Conservation (phyloP, 1,139 yeast species). For the Eremothecium sinecaudum region DNA sequence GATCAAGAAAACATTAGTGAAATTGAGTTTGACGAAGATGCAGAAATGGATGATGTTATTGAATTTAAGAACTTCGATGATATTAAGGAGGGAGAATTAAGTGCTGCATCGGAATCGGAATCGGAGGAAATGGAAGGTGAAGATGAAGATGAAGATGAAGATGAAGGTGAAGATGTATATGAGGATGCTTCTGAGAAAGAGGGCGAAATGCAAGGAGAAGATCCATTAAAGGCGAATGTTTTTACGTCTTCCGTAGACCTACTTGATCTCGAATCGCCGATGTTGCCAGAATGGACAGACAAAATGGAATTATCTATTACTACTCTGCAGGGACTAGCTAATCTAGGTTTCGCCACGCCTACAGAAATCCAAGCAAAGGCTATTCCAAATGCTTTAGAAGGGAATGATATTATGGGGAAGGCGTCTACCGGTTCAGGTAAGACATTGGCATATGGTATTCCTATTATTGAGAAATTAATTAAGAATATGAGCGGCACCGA, state of each 20-base stretch:
- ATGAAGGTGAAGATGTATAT: conserved; percentile 8
- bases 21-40: conserved; percentile 14
- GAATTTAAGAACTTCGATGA: conserved; percentile 25
- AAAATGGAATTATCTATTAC: conserved; percentile 38
- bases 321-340: conserved; percentile 50
- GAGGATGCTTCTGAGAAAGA: conserved; percentile 13
- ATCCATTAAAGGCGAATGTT: conserved; percentile 17
- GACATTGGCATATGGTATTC: conserved; percentile 90
- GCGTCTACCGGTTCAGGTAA: conserved; percentile 99
- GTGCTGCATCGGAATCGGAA: conserved; percentile 15
- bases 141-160: conserved; percentile 9
- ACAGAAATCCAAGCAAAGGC: conserved; percentile 73
- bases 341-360: conserved; percentile 56
- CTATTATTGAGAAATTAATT: conserved; percentile 66
- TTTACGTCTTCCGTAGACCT: conserved; percentile 24
- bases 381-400: conserved; percentile 67
- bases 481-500: conserved; percentile 20
- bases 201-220: conserved; percentile 10
- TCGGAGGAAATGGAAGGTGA: conserved; percentile 17
- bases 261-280: conserved; percentile 28
- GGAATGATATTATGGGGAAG: conserved; percentile 82
- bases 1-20: conserved; percentile 9
- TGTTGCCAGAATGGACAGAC: conserved; percentile 54
- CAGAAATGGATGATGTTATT: conserved; percentile 10
- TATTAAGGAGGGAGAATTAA: conserved; percentile 21